Evolutionary conservation across 139 green algal species (phyloP), one percentile per base, ranked within the genome.

Genomic region (Closterium sp.): DNA sequence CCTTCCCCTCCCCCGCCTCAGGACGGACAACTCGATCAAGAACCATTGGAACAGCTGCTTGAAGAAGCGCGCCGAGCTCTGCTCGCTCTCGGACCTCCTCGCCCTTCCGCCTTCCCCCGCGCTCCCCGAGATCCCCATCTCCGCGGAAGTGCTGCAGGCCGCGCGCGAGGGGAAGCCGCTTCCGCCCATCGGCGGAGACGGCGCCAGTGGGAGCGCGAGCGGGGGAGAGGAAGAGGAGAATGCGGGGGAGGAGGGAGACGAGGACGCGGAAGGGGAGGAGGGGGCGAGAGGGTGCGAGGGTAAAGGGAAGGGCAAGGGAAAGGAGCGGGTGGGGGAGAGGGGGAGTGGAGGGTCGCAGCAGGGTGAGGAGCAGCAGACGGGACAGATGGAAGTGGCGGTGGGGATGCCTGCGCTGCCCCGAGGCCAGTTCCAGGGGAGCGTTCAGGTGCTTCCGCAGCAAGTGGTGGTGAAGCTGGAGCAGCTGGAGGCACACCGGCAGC

Each of bases 11-110:
- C 55, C 21, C 10, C 33, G 12, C 8, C 81, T 96, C 34, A 94
- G 94, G 84, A 98, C 96, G 12, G 97, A 99, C 91, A 99, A 99
- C 89, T 95, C 96, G 3, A 97, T 99, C 86, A 99, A 99, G 93
- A 99, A 99, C 90, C 95, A 98, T 88, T 99, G 97, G 97, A 96
- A 96, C 91, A 89, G 86, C 31, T 92, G 87, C 87, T 93, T 93
- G 90, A 93, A 93, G 84, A 85, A 87, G 36, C 34, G 66, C 35
- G 87, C 93, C 32, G 90, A 93, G 55, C 86, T 88, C 21, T 35
- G 33, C 34, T 34, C 88, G 25, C 28, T 38, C 28, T 38, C 88
- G 23, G 88, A 91, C 36, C 36, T 69, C n/a, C 36, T 91, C 34
- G 55, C 55, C 16, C 55, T 76, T 28, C 55, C 55, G 55, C 55